A percentile compares a stretch with the other conserved stretches of the same genome.
These are phyloP conservation scores for Plectranthus barbatus DNA, from an alignment of 257 asterid species.

Conservation along the genomic window DNA sequence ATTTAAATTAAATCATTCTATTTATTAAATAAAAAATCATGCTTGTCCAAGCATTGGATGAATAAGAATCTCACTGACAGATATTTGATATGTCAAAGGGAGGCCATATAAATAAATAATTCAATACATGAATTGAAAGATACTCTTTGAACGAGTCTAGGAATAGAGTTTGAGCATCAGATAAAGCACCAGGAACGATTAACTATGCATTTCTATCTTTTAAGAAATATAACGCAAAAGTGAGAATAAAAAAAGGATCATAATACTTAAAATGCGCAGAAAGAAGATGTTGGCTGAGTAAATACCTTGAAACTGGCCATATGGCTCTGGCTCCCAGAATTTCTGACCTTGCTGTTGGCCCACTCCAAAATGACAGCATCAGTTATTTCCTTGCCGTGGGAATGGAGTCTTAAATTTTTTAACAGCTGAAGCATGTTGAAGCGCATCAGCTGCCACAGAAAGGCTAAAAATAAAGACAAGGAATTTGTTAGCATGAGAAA, in stretches of 20 bases:
- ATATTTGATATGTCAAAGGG: not conserved
- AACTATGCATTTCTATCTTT: not conserved
- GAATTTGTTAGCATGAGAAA: slow-evolving; percentile 12
- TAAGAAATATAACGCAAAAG: not conserved
- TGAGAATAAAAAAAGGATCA: not conserved
- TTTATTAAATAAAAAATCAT: not conserved
- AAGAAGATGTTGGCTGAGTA: not conserved
- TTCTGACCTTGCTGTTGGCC: slow-evolving; percentile 79
- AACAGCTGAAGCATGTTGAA: slow-evolving; percentile 83
- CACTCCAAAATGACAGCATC: slow-evolving; percentile 80
- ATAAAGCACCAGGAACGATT: not conserved
- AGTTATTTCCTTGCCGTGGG: slow-evolving; percentile 78
- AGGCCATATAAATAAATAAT: not conserved
- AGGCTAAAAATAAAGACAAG: slow-evolving; percentile 52
- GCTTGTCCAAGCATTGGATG: too few relatives aligned
- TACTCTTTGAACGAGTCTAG: not conserved
- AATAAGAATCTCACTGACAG: too few relatives aligned
- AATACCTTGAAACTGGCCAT: slow-evolving; percentile 75
- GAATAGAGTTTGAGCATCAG: not conserved
- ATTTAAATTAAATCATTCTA: too few relatives aligned
- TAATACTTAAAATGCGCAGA: not conserved
- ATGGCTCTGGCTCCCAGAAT: slow-evolving; percentile 61
- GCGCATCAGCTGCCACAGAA: slow-evolving; percentile 93
- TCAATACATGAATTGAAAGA: not conserved
- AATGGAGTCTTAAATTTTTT: slow-evolving; percentile 79